Evolutionary conservation across 1,284 basidiomycete genomes (phyloP).

Genomic region (Anthracocystis panici-leucophaei): DNA sequence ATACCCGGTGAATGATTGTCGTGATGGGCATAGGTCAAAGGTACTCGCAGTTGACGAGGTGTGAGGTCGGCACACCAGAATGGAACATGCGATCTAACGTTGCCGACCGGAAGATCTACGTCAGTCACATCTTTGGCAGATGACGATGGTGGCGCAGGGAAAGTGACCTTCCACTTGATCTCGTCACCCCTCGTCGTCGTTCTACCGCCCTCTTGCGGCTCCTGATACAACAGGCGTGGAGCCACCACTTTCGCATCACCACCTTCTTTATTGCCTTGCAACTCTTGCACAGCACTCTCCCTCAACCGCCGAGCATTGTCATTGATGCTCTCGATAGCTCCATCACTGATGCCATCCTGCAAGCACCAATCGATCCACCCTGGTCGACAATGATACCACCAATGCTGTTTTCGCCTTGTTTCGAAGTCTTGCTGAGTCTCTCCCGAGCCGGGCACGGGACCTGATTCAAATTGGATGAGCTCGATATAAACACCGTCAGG

Average conservation of each 20-base stretch:
- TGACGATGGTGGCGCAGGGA: conserved; percentile 27
- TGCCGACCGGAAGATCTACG: conserved; percentile 10
- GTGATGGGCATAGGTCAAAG: conserved; percentile 29
- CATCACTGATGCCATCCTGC: conserved; percentile 38
- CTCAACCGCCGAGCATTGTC: conserved; percentile 30
- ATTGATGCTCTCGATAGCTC: conserved; percentile 41
- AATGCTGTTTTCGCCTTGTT: conserved; percentile 36
- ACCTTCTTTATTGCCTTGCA: conserved; percentile 7
- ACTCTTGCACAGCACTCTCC: conserved; percentile 17
- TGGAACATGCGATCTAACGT: conserved; percentile 33
- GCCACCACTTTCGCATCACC: conserved; percentile 13
- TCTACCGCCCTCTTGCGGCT: conserved; percentile 37
- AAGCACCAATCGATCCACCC: conserved; percentile 63
- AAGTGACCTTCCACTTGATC: conserved; percentile 56
- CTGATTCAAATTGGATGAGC: conserved; percentile 51
- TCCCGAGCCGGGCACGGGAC: conserved; percentile 8
- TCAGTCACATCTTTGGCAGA: background rate
- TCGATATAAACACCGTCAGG: conserved; percentile 59
- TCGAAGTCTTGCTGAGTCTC: conserved; percentile 42
- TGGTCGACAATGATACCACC: conserved; percentile 47
- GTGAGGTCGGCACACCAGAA: conserved; percentile 60
- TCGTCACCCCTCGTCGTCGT: conserved; percentile 39
- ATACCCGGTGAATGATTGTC: conserved; percentile 47
- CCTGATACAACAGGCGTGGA: conserved; percentile 29
- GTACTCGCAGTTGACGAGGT: conserved; percentile 38